Base-by-base conservation (phyloP, 129 eudicot genomes). In the Flaveria linearis region DNA sequence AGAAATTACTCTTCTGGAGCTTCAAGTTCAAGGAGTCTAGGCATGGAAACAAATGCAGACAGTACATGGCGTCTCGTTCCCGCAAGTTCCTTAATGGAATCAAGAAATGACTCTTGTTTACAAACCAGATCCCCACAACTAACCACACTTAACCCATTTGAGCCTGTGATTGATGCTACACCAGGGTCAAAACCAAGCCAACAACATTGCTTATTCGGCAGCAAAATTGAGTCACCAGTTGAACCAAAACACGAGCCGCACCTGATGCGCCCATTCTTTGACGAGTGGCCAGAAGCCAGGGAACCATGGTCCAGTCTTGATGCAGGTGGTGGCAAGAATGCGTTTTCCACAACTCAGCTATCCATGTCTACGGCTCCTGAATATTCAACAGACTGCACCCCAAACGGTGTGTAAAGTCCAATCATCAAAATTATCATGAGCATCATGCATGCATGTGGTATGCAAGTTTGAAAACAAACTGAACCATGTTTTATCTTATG, bases 241-340 rank as follows among this genome's bases (percentile, higher is more conserved):
- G 72, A 85, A 36, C 76, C 75, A 33, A 88, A 88, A 76, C 86
- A 87, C 12, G 95, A 89, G 79, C 92, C 78, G 23, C 74, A 84
- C 42, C 62, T 81, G 4, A 85, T 85, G 84, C 95, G 91, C 16
- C 96, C 90, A 16, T 91, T 91, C 84, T 91, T 87, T 41, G 88
- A 90, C 23, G 92, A 91, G 83, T 86, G 92, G 97, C 95, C 97
- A 11, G 85, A 84, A 55, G 79, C 84, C 51, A 82, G 88, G 72
- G 95, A 85, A 79, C 77, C 90, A n/a, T 91, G 97, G 97, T 79
- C 89, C 57, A 79, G 84, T 78, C 87, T 88, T 52, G 89, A 84
- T 70, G 80, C 74, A 14, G 46, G 0, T 71, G 84, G 80, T 70
- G 71, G 84, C 71, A 91, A 86, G 73, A 88, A 86, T 52, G 61